Base-by-base conservation (phyloP, 2,329 filamentous ascomycete species). In the Epichloe brachyelytri region DNA sequence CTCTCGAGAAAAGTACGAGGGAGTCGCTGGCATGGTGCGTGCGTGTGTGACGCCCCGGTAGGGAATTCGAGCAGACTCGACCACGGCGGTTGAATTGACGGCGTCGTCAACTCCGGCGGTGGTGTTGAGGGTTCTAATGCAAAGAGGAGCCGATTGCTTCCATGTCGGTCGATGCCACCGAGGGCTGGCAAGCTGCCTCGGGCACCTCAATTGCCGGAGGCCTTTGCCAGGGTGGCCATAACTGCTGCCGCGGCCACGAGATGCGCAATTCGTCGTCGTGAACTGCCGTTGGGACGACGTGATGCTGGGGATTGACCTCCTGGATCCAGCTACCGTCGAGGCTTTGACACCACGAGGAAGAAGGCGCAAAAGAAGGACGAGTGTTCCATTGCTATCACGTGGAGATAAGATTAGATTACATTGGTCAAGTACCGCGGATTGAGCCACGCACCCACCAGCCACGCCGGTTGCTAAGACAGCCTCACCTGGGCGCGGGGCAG, bases 1-100 rank as follows among this genome's bases (percentile, higher is more conserved):
- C 54, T 84, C 84, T 49, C 85, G 85, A 49, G 88, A 90, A 73
- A 97, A 98, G 71, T 98, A 98, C n/a, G 91, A 93, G 3, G 88
- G 83, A 37, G 90, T 95, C 26, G 78, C 77, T 19, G 93, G 93
- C 37, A 96, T 73, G 20, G 94, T 74, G 57, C 93, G 87, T 49
- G 86, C 82, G 57, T 80, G 76, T 26, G 60, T 57, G 30, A 68
- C 56, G 43, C 62, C 62, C 11, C 62, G 53, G n/a, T 67, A 63
- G 1, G 67, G 63, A 0, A 63, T 56, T 14, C 58, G 54, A 26
- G 63, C 54, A 17, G 59, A 45, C 30, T 67, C 58, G 14, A 56
- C 47, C 14, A 56, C 46, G 22, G 55, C 47, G 12, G 53, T 46
- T 34, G 57, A 50, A 10, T 57, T 53, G 49, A 54, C 19, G 26